Conservation (phyloP, 2,329 filamentous ascomycete genomes). For the Calonectria ilicicola region DNA sequence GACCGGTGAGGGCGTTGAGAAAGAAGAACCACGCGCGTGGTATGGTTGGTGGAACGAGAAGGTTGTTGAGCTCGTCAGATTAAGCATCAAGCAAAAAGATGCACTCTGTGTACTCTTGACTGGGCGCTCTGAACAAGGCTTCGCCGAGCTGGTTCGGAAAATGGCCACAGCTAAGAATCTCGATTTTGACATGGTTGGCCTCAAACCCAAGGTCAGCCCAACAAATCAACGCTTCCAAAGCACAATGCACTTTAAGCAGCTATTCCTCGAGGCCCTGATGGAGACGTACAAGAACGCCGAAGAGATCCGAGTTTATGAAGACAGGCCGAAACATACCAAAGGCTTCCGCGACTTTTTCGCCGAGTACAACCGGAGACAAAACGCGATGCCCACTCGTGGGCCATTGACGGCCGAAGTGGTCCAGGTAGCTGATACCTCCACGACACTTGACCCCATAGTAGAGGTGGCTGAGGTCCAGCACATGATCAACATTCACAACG, state of each 20-base stretch:
- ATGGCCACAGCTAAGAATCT: conserved; percentile 84
- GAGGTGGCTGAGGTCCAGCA: conserved; percentile 89
- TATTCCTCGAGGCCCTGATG: conserved; percentile 82
- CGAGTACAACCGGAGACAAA: conserved; percentile 76
- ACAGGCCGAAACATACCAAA: conserved; percentile 76
- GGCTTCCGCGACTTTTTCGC: conserved; percentile 88
- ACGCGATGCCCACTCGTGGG: conserved; percentile 64
- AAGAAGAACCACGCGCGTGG: conserved; percentile 88
- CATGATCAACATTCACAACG: conserved; percentile 90
- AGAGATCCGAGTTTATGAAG: conserved; percentile 84
- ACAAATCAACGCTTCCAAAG: conserved; percentile 80
- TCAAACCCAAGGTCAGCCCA: conserved; percentile 89
- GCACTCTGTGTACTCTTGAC: conserved; percentile 89
- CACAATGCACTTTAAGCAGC: conserved; percentile 94
- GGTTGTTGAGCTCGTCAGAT: conserved; percentile 81
- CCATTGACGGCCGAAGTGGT: conserved; percentile 84
- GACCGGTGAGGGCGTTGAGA: conserved; percentile 84
- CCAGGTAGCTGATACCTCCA: conserved; percentile 83
- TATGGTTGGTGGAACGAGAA: conserved; percentile 97
- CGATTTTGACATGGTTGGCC: conserved; percentile 86
- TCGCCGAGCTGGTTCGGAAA: conserved; percentile 82
- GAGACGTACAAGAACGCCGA: conserved; percentile 86
- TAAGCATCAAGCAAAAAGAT: conserved; percentile 87
- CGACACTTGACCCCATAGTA: conserved; percentile 78
- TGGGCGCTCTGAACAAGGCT: conserved; percentile 82